These are phyloP conservation scores for Xerocomus brunneocitrinus DNA, from an alignment of 768 basidiomycete species.

Conservation along the genomic window DNA sequence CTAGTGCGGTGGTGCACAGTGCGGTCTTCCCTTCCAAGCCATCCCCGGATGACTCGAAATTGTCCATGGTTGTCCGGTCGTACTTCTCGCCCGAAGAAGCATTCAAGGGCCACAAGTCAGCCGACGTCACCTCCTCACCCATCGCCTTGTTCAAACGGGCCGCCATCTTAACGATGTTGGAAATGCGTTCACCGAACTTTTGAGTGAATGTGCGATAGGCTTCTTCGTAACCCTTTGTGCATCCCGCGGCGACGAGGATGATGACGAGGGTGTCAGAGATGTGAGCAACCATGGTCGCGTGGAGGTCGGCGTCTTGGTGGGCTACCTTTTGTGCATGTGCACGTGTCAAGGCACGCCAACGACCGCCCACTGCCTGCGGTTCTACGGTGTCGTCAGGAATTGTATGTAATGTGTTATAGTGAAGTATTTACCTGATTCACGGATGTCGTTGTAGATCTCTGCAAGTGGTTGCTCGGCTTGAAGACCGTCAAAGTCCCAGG, in stretches of 20 bases:
- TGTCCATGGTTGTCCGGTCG: constrained; percentile 42
- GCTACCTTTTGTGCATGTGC: constrained; percentile 36
- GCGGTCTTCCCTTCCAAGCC: constrained; percentile 26
- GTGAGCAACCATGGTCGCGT: constrained; percentile 39
- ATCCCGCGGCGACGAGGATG: constrained; percentile 40
- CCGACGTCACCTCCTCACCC: constrained; percentile 54
- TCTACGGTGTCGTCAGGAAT: constrained; percentile 30
- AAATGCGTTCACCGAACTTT: constrained; percentile 33
- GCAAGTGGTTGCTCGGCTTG: constrained; percentile 26
- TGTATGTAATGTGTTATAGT: neutral
- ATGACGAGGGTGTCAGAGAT: constrained; percentile 42
- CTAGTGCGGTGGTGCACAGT: constrained; percentile 56
- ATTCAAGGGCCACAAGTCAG: constrained; percentile 51
- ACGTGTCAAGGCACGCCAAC: constrained; percentile 54
- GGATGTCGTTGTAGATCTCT: constrained; percentile 38
- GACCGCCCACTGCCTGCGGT: constrained; percentile 39
- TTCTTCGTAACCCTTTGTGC: constrained; percentile 31
- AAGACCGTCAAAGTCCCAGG: constrained; percentile 33
- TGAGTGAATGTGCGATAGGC: constrained; percentile 28
- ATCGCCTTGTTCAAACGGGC: constrained; percentile 41
- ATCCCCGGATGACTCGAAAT: constrained; percentile 30
- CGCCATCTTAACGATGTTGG: constrained; percentile 33
- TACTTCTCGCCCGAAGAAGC: constrained; percentile 40
- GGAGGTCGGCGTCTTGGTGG: constrained; percentile 30
- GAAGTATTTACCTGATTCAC: constrained; percentile 36